Evolutionary conservation across 1,284 basidiomycete genomes (phyloP).

Genomic region (Tremellales sp.): DNA sequence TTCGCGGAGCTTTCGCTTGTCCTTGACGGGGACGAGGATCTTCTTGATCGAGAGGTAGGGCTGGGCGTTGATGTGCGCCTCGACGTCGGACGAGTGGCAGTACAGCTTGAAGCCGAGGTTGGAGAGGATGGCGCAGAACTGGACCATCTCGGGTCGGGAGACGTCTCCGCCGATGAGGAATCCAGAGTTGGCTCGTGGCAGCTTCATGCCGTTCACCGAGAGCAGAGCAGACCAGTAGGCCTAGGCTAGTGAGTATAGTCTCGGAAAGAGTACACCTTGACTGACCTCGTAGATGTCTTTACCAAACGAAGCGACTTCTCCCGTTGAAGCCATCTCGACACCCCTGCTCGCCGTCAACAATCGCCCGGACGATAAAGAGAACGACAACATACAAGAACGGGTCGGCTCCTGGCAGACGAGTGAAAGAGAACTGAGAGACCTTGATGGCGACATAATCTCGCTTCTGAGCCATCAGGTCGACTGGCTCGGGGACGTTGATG

Average conservation of each 20-base stretch:
- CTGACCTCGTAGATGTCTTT: slow-evolving; percentile 93
- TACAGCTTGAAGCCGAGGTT: slow-evolving; percentile 96
- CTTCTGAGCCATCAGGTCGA: slow-evolving; percentile 89
- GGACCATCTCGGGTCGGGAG: slow-evolving; percentile 70
- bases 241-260: slow-evolving; percentile 63
- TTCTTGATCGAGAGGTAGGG: slow-evolving; percentile 72
- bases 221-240: slow-evolving; percentile 84
- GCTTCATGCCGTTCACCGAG: slow-evolving; percentile 64
- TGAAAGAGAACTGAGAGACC: slow-evolving; percentile 99
- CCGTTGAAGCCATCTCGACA: slow-evolving; percentile 95
- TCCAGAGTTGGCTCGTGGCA: slow-evolving; percentile 60
- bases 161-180: slow-evolving; percentile 69
- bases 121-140: slow-evolving; percentile 84
- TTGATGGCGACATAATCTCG: slow-evolving; percentile 95
- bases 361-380: slow-evolving; percentile 35
- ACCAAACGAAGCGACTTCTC: slow-evolving; percentile 97
- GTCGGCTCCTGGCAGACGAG: slow-evolving; percentile 78
- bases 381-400: slow-evolving; percentile 88
- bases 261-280: slow-evolving; percentile 59
- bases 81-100: slow-evolving; percentile 62
- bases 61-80: slow-evolving; percentile 75
- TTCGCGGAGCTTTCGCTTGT: slow-evolving; percentile 92
- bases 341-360: not conserved
- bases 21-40: slow-evolving; percentile 94
- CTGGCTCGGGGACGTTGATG: slow-evolving; percentile 78